A percentile compares a stretch with the other conserved stretches of the same genome.
These are phyloP conservation scores for Chenopodium formosanum DNA, from an alignment of 148 eudicot genomes.

Conservation along the genomic window DNA sequence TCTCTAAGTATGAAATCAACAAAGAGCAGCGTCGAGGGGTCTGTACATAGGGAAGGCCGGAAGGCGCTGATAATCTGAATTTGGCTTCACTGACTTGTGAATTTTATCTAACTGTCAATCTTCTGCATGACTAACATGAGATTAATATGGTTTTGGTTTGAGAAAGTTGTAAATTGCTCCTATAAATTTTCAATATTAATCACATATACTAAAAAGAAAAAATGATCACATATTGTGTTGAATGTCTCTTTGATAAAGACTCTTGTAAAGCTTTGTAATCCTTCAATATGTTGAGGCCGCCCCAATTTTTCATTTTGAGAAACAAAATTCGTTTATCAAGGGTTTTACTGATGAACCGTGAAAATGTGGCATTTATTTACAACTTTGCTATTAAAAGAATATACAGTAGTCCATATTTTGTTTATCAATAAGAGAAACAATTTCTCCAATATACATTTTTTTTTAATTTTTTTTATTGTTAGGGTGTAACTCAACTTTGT, in stretches of 20 bases:
- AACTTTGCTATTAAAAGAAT: no score
- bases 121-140: background rate
- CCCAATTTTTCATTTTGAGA: no score
- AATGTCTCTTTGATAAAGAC: background rate
- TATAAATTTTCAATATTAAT: background rate
- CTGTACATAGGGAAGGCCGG: background rate
- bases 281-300: no score
- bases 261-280: background rate
- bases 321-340: no score
- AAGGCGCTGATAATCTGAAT: background rate
- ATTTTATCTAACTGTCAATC: background rate
- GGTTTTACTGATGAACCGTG: no score
- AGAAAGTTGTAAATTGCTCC: conserved; percentile 10
- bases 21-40: background rate
- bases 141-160: conserved; percentile 1
- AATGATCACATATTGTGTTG: background rate
- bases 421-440: no score
- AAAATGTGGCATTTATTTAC: no score
- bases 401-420: no score
- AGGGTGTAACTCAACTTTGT: no score
- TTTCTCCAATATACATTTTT: no score
- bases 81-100: background rate
- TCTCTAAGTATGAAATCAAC: background rate
- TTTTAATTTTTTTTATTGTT: no score
- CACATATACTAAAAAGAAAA: background rate